Conservation (phyloP, 371 early-diverging fungal genomes). For the Mortierella sp. region DNA sequence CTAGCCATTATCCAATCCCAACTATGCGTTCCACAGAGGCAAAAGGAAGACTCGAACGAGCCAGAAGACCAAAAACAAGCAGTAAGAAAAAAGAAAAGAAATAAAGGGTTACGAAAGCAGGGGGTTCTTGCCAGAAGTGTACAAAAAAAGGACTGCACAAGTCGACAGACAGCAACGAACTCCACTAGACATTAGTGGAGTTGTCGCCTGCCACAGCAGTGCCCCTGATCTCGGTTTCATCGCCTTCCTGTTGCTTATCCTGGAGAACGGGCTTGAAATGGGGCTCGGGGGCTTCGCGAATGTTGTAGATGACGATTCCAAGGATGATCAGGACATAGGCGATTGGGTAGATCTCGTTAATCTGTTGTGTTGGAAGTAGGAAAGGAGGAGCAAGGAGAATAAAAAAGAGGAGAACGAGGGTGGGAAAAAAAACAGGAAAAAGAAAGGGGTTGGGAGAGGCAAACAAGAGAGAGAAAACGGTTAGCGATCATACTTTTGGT, state of each 20-base stretch:
- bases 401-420: not conserved
- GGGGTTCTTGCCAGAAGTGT: not conserved
- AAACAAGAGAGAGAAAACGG: constrained; percentile 7
- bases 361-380: constrained; percentile 17
- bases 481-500: not conserved
- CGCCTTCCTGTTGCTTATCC: constrained; percentile 5
- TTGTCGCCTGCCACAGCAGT: not conserved
- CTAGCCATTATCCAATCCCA: not conserved
- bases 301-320: constrained; percentile 75
- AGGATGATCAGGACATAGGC: constrained; percentile 74
- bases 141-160: not conserved
- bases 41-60: too few species aligned
- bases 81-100: constrained; percentile 1
- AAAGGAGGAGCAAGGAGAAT: not conserved
- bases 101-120: constrained; percentile 3
- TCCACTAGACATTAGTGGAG: constrained; percentile 16
- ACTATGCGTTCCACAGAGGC: not conserved
- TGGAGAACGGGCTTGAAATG: constrained; percentile 36
- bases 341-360: constrained; percentile 71
- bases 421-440: not conserved
- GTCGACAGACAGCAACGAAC: not conserved
- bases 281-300: constrained; percentile 63
- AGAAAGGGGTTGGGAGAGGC: not conserved
- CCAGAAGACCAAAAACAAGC: not conserved
- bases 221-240: not conserved